These are phyloP conservation scores for Beauveria australis DNA, from an alignment of 2,329 filamentous ascomycete genomes.

Conservation along the genomic window DNA sequence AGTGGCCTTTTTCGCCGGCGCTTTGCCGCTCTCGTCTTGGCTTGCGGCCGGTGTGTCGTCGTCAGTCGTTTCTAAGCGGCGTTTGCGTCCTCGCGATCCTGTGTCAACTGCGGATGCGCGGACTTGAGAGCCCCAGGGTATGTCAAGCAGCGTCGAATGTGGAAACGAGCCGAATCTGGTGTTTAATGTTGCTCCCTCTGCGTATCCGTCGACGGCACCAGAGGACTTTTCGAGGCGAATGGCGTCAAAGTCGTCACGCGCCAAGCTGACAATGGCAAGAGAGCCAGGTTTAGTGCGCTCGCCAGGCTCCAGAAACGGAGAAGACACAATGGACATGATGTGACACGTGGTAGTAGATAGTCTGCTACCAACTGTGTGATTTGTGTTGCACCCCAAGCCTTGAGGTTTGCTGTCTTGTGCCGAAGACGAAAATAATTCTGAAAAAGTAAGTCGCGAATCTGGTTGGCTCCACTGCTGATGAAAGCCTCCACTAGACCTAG, in stretches of 20 bases:
- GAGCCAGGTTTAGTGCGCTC: constrained; percentile 51
- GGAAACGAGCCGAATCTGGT: constrained; percentile 91
- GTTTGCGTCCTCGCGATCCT: constrained; percentile 72
- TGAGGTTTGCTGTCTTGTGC: neutral
- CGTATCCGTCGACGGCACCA: constrained; percentile 61
- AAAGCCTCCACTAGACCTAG: neutral
- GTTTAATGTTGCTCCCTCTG: constrained; percentile 73
- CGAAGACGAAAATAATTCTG: neutral
- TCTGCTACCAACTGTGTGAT: neutral
- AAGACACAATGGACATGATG: constrained; percentile 36
- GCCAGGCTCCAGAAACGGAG: constrained; percentile 73
- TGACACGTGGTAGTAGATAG: neutral
- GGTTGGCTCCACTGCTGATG: constrained; percentile 3
- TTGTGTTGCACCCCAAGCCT: neutral
- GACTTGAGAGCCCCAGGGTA: constrained; percentile 89
- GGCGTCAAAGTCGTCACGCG: constrained; percentile 76
- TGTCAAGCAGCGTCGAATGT: constrained; percentile 65
- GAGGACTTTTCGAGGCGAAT: constrained; percentile 57
- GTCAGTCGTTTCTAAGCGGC: constrained; percentile 40
- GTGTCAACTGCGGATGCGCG: constrained; percentile 86
- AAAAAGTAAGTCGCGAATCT: neutral
- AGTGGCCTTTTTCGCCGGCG: constrained; percentile 37
- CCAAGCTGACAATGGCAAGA: constrained; percentile 80
- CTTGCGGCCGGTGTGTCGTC: constrained; percentile 28
- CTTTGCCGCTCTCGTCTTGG: constrained; percentile 27